Evolutionary conservation across 495 filamentous ascomycete genomes (phyloP), one percentile per base, ranked within the genome.

Genomic region (Hypoxylon intermedium): DNA sequence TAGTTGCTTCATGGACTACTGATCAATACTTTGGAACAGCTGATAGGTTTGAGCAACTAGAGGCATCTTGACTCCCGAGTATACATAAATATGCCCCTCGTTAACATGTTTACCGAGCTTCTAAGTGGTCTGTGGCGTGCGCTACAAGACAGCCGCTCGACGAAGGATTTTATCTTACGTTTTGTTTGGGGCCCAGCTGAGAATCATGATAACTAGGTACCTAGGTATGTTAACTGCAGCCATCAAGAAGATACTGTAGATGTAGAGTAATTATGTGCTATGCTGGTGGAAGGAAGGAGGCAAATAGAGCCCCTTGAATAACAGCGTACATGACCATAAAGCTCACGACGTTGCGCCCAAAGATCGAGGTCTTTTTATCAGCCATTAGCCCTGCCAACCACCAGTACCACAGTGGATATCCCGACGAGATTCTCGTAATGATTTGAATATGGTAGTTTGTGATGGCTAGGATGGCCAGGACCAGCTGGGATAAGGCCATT

Each of bases 271-370:
- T 16, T 31, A 9, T 24, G 15, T 37, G 34, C 54, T 72, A 91
- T 33, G 93, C 93, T n/a, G 93, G 93, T 11, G 93, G 93, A 30
- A 98, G 82, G 68, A 98, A 98, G n/a, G 86, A 89, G n/a, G 90
- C 84, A 77, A 89, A 97, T 37, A 98, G 76, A 38, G 81, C 88
- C 5, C 82, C 90, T 67, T 98, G 93, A 34, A 97, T 81, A 33
- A 89, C 62, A 2, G 84, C 90, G 75, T 98, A 97, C 67, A 89
- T 79, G 24, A 92, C 77, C 84, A 94, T 91, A 64, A 82, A 88
- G 20, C 72, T 65, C 36, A 76, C 67, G 24, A 72, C 51, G 12
- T 66, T 59, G 12, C 65, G 63, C 7, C 60, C 77, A 50, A 67
- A 57, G 20, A 56, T 55, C 15, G 61, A 55, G 16, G 50, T 68